Evolutionary conservation across 2,329 filamentous ascomycete species (phyloP), one percentile per base, ranked within the genome.

Genomic region (Penicillium sp.): DNA sequence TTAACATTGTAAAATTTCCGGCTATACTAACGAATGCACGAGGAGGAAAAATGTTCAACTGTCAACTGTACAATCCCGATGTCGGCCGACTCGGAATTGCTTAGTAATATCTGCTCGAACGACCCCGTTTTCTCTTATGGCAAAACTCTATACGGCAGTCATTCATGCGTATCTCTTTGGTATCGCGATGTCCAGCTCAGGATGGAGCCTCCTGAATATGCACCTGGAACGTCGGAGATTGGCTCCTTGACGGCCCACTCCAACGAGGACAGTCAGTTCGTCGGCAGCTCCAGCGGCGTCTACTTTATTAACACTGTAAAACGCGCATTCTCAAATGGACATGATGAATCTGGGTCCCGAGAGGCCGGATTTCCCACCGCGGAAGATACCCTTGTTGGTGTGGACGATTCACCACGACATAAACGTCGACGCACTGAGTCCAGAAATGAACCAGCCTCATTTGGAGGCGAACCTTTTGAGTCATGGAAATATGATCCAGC

Each of bases 251-350:
- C 72, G 27, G 74, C 77, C 21, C 72, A 77, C 47, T 73, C 75
- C 3, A 74, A 74, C 39, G 72, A 78, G 39, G 77, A 79, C 58
- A 81, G 79, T 50, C 76, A 81, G 53, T 83, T 82, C 63, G 78
- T 83, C 29, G 81, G 81, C 26, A 81, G 79, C 62, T 80, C 80
- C 13, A 81, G 77, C 42, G 81, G 81, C 3, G 78, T 83, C 45
- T 83, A 79, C 67, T 83, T 83, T 67, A 76, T 81, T 62, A 82
- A 83, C 57, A 83, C 81, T 1, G 81, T 83, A 54, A 78, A 78
- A 43, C 75, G 77, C 31, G 80, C 80, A n/a, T 83, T 83, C 64
- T 76, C 77, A 6, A 66, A 69, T 21, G 69, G 72, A 7, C 62
- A 74, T 27, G 67, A 68, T 45, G 50, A 61, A 9, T 57, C 59